Evolutionary conservation across 129 eudicot genomes (phyloP).

Genomic region (Pulicaria dysenterica): DNA sequence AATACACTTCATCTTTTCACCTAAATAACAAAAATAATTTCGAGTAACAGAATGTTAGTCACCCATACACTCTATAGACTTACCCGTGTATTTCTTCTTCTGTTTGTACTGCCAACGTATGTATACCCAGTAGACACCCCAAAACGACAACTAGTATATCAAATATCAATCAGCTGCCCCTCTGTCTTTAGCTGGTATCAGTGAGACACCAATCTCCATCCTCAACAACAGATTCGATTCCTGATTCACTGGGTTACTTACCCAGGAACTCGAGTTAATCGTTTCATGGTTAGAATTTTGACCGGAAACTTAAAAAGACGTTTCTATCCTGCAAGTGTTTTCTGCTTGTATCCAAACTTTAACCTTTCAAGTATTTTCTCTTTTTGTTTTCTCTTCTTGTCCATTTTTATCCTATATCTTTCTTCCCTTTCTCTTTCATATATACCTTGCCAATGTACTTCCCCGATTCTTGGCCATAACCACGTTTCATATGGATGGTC

Average conservation of each 20-base stretch:
- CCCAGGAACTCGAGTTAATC: slow-evolving; percentile 12
- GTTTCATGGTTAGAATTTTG: slow-evolving; percentile 23
- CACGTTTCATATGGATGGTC: slow-evolving; percentile 69
- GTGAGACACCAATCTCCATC: slow-evolving; percentile 17
- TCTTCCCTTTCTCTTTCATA: slow-evolving; percentile 94
- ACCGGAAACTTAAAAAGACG: not conserved
- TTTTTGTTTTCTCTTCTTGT: slow-evolving; percentile 85
- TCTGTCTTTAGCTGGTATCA: slow-evolving; percentile 4
- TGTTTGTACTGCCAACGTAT: slow-evolving; percentile 25
- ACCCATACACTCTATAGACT: slow-evolving; percentile 4
- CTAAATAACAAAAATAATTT: slow-evolving; percentile 31
- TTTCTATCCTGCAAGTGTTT: slow-evolving; percentile 69
- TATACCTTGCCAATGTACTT: slow-evolving; percentile 93
- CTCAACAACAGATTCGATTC: slow-evolving; percentile 17
- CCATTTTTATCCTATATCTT: slow-evolving; percentile 87
- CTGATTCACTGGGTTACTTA: slow-evolving; percentile 10
- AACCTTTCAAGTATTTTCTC: slow-evolving; percentile 76
- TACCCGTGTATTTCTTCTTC: slow-evolving; percentile 38
- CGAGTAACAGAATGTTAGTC: slow-evolving; percentile 7
- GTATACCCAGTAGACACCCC: slow-evolving; percentile 20
- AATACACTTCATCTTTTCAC: slow-evolving; percentile 24
- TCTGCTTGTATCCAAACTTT: slow-evolving; percentile 79
- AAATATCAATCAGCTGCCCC: slow-evolving; percentile 14
- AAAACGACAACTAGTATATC: slow-evolving; percentile 13
- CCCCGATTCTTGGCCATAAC: slow-evolving; percentile 98